Conservation (phyloP, 2,329 filamentous ascomycete species). For the Pleoardoris graminearum region DNA sequence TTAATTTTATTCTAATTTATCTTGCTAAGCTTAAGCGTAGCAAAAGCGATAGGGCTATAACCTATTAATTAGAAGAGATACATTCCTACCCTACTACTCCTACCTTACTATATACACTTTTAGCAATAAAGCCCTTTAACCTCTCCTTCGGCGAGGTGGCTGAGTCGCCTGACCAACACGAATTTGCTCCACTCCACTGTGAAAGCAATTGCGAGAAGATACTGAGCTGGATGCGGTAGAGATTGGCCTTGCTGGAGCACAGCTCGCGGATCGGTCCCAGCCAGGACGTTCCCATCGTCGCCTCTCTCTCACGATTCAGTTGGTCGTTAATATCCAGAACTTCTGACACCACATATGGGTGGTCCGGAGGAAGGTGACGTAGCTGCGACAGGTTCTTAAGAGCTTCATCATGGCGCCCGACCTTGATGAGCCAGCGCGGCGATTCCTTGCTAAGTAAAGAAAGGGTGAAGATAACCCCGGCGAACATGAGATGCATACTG, state of each 20-base stretch:
- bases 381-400: slow-evolving; percentile 60
- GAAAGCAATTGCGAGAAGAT: slow-evolving; percentile 70
- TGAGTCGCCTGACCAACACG: too few relatives aligned
- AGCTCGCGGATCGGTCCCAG: slow-evolving; percentile 70
- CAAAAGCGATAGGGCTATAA: too few relatives aligned
- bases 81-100: too few relatives aligned
- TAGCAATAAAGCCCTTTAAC: too few relatives aligned
- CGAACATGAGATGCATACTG: slow-evolving; percentile 76
- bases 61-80: too few relatives aligned
- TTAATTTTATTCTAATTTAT: too few relatives aligned
- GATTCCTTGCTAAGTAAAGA: slow-evolving; percentile 72
- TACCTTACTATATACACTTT: too few relatives aligned
- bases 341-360: slow-evolving; percentile 65
- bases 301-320: slow-evolving; percentile 72
- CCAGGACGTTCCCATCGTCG: slow-evolving; percentile 67
- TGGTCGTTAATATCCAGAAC: slow-evolving; percentile 66
- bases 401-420: slow-evolving; percentile 63
- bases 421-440: slow-evolving; percentile 70
- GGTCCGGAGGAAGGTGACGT: slow-evolving; percentile 61
- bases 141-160: too few relatives aligned
- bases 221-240: slow-evolving; percentile 72
- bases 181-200: too few relatives aligned
- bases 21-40: too few relatives aligned
- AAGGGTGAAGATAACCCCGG: slow-evolving; percentile 69
- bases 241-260: slow-evolving; percentile 67